Evolutionary conservation across 2,329 filamentous ascomycete genomes (phyloP), one percentile per base, ranked within the genome.

Genomic region (Botrytis fragariae): DNA sequence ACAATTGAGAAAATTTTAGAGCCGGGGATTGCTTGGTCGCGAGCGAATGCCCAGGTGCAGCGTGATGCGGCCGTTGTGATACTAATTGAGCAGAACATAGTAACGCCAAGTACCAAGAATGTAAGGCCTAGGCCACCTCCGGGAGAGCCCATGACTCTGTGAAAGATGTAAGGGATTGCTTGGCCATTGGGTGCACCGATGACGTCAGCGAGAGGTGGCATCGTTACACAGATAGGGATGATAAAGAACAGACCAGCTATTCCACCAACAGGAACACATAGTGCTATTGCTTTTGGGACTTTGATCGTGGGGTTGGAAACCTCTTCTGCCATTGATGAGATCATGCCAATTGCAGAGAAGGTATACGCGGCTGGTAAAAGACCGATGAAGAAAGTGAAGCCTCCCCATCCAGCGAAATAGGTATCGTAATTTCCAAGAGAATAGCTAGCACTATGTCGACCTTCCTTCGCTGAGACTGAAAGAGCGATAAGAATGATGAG

Each of bases 1-100:
- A 93, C 87, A 61, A 84, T 85, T 69, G 89, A 86, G 76, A 92
- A 91, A 76, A 90, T 81, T 1, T 80, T 82, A 6, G 89, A 90
- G 54, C 85, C 86, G 0, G 91, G 91, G 10, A 93, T 85, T 18
- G 91, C 92, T 3, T 90, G 87, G 74, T 93, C 91, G 77, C 89
- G 83, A 72, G 87, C 89, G 75, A 92, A 92, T 0, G 91, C 90
- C 77, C 90, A 92, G 14, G 88, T 88, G 87, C 92, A 92, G 12
- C 90, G 86, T 0, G 84, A 86, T 1, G 86, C 86, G 0, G 86
- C 86, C 2, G 84, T 83, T 0, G 86, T 87, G 75, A 87, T 87
- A 60, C 83, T 84, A 75, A 88, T 87, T 44, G 83, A 85, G 81
- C 86, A 88, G 80, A 87, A 87, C 62, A 88, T 79, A 0, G 84